Percentiles rank a stretch among this genome's conserved stretches.
Evolutionary conservation across 352 stramenopile genomes (phyloP).

Genomic region (Globisporangium spinosum): DNA sequence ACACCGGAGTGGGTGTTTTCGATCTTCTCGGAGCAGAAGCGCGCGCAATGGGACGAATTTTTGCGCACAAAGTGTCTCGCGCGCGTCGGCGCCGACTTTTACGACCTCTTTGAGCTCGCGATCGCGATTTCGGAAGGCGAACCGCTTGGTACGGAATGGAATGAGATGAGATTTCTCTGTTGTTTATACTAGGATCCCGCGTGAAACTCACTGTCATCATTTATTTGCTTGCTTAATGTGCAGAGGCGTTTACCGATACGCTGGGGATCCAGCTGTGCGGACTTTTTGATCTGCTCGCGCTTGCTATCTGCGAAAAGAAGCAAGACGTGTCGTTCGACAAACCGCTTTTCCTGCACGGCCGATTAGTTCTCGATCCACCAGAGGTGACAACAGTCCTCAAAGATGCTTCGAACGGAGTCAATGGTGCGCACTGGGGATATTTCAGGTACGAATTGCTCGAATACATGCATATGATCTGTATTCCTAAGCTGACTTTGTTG

Average conservation of each 20-base stretch:
- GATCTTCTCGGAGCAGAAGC: constrained; percentile 16
- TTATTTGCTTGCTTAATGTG: background rate
- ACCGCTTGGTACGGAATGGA: constrained; percentile 28
- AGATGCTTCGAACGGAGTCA: constrained; percentile 14
- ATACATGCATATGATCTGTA: background rate
- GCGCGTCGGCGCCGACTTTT: constrained; percentile 37
- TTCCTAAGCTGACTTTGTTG: background rate
- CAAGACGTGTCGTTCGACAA: constrained; percentile 24
- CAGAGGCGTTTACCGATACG: constrained; percentile 50
- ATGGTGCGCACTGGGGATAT: constrained; percentile 47
- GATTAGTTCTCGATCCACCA: constrained; percentile 48
- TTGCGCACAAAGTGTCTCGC: constrained; percentile 36
- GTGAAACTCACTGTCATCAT: background rate
- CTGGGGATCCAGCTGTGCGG: constrained; percentile 40
- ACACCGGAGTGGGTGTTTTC: background rate
- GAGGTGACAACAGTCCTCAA: constrained; percentile 41
- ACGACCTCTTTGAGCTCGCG: constrained; percentile 44
- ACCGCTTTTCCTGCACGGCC: constrained; percentile 48
- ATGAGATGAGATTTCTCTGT: background rate
- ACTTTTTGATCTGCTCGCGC: constrained; percentile 42
- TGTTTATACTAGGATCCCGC: background rate
- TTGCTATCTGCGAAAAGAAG: constrained; percentile 12
- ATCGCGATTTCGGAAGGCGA: constrained; percentile 21
- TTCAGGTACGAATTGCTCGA: constrained; percentile 28
- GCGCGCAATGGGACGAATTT: constrained; percentile 35